Conservation (phyloP, 305 asterid species). For the Striga hermonthica region DNA sequence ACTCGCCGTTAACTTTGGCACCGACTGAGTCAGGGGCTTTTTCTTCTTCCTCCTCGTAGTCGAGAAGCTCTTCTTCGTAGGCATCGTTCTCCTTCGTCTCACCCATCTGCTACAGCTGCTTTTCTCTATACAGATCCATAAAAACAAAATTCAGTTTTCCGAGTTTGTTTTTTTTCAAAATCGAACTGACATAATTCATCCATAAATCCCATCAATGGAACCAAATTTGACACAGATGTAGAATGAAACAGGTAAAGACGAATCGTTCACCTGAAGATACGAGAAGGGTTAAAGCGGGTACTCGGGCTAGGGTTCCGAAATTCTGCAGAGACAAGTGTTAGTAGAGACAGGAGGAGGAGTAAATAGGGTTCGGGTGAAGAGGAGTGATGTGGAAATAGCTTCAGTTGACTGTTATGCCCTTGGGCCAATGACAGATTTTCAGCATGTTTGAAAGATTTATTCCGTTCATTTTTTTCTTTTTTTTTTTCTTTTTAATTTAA, state of each 20-base stretch:
- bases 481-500: too few relatives aligned
- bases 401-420: too few relatives aligned
- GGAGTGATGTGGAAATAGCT: too few relatives aligned
- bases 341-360: not conserved
- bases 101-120: slow-evolving; percentile 47
- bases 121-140: slow-evolving; percentile 37
- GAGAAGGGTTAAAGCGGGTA: not conserved
- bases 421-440: too few relatives aligned
- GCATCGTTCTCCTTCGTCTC: slow-evolving; percentile 74
- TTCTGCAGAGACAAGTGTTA: slow-evolving; percentile 36
- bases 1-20: slow-evolving; percentile 71
- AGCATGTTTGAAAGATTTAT: too few relatives aligned
- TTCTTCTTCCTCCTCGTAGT: slow-evolving; percentile 93
- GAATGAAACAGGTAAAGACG: not conserved
- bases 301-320: slow-evolving; percentile 16
- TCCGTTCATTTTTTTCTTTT: too few relatives aligned
- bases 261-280: slow-evolving; percentile 30
- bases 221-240: not conserved
- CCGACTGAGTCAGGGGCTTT: slow-evolving; percentile 71
- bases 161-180: not conserved
- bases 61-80: slow-evolving; percentile 94
- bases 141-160: slow-evolving; percentile 15
- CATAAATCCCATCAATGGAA: not conserved
- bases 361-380: too few relatives aligned
- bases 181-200: not conserved